Conservation (phyloP, 176 grass and related monocot genomes). For the maize (Zea mays) region Zm-B73-REFERENCE-NAM-5.0 NC_050098.1:134436001-134436500, state of each 20-base stretch:
- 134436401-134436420: background rate
- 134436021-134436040: too few species aligned
- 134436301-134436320: conserved; percentile 33
- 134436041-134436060: too few species aligned
- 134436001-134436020: too few species aligned
- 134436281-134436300: background rate
- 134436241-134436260: background rate
- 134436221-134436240: conserved; percentile 45
- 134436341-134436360: conserved; percentile 37
- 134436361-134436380: conserved; percentile 29
- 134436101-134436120: background rate
- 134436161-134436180: conserved; percentile 19
- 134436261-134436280: background rate
- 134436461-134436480: background rate
- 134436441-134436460: background rate
- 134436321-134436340: conserved; percentile 40
- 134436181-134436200: background rate
- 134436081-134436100: too few species aligned
- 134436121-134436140: conserved; percentile 23
- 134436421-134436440: background rate
- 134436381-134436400: conserved; percentile 45
- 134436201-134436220: conserved; percentile 8
- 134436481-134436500: conserved; percentile 8
- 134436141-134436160: conserved; percentile 40
- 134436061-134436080: too few species aligned